Conservation (phyloP, 164 flowering plant genomes). For the Houttuynia cordata region DNA sequence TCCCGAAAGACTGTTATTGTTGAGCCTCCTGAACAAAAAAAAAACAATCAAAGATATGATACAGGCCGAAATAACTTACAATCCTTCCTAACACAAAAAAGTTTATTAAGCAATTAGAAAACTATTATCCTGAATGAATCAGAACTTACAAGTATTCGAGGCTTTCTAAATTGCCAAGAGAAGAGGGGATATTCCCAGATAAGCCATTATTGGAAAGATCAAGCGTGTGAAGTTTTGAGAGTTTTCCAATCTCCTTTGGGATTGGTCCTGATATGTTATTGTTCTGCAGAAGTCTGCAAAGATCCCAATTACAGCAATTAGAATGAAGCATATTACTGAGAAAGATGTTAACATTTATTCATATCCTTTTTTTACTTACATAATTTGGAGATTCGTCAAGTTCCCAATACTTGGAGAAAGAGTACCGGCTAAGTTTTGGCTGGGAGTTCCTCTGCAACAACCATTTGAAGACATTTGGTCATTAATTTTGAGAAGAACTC, state of each 20-base stretch:
- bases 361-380: constrained; percentile 37
- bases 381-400: constrained; percentile 73
- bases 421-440: constrained; percentile 73
- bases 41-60: no score
- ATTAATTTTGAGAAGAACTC: no score
- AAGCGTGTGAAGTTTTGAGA: constrained; percentile 56
- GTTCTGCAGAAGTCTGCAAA: constrained; percentile 65
- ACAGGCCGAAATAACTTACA: no score
- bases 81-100: neutral
- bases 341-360: neutral
- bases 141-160: constrained; percentile 71
- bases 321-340: neutral
- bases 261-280: constrained; percentile 73
- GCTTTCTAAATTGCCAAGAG: constrained; percentile 37
- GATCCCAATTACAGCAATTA: constrained; percentile 1
- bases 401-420: constrained; percentile 79
- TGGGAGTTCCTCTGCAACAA: constrained; percentile 63
- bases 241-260: constrained; percentile 65
- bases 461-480: neutral
- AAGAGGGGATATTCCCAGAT: constrained; percentile 50
- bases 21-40: constrained; percentile 65
- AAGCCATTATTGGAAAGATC: constrained; percentile 77
- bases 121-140: neutral
- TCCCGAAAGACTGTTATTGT: constrained; percentile 84
- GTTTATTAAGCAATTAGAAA: neutral